Base-by-base conservation (phyloP, 805 yeast genomes). In the Kazachstania viticola region DNA sequence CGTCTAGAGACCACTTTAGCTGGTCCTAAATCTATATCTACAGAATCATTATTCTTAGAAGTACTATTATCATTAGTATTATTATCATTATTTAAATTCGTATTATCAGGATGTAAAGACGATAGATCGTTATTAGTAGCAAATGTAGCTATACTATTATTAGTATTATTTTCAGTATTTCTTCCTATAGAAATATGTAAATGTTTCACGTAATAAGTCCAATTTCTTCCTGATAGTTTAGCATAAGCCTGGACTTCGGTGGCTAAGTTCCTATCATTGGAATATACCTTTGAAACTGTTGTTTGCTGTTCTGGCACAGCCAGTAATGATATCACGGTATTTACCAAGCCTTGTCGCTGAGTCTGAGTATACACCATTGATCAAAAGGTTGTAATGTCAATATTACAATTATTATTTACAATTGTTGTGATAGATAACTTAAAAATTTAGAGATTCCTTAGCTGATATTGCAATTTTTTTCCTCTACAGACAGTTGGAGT, bases 231-330 rank as follows among this genome's bases (percentile, higher is more conserved):
- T 0, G 96, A 87, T 29, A 91, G 78, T 56, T 91, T 91, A 22
- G 96, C 98, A 56, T 88, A 91, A 0, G 98, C 98, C 60, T 87
- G 94, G n/a, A 91, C 87, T 53, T 87, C 95, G 4, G 65, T 51
- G 24, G 67, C 69, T 21, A 64, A 51, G 33, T 62, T 79, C 38
- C 73, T 72, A 31, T 76, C 83, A 55, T 91, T 91, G 34, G 88
- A 73, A 51, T 71, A 82, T 17, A 62, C 69, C 29, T 61, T 62
- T 9, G 94, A 72, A 5, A 87, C 97, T 40, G 72, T 71, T 1
- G 95, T 84, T 14, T 65, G 65, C 26, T 80, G 81, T 17, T 75
- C 75, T 0, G 97, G 95, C 9, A 67, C 62, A 9, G 71, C 67
- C 34, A 91, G 64, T 9, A 73, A 66, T 16, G 81, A 67, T 21